A percentile compares a stretch with the other conserved stretches of the same genome.
Conservation (phyloP, 192 early-diverging fungal genomes). For the Coemansia sp. region DNA sequence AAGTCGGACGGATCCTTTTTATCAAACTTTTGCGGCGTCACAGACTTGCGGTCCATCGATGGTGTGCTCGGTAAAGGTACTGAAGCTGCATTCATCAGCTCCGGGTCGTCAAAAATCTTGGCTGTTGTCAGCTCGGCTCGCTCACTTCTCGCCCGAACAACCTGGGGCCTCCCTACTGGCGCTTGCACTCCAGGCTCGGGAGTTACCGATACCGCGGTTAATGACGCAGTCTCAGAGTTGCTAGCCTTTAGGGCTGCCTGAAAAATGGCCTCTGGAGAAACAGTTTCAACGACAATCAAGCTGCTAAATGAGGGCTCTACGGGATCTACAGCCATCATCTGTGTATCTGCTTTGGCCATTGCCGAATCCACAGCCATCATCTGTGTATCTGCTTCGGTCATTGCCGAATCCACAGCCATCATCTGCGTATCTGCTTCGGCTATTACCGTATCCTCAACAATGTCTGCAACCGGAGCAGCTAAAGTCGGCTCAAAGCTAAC, state of each 20-base stretch:
- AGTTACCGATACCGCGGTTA: neutral
- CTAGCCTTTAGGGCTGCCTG: neutral
- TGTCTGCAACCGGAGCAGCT: neutral
- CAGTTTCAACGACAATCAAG: slow-evolving; percentile 5
- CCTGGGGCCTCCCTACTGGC: neutral
- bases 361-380: neutral
- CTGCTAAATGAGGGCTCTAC: neutral
- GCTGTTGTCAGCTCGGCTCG: slow-evolving; percentile 37
- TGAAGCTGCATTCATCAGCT: slow-evolving; percentile 44
- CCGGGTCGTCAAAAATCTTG: slow-evolving; percentile 43
- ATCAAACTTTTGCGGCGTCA: slow-evolving; percentile 11
- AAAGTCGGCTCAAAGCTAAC: slow-evolving; percentile 4
- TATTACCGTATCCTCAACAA: neutral
- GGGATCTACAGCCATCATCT: neutral
- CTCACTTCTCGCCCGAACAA: neutral
- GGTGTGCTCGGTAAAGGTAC: slow-evolving; percentile 49
- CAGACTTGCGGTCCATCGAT: slow-evolving; percentile 13
- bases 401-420: neutral
- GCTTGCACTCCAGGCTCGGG: neutral
- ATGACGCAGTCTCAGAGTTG: neutral
- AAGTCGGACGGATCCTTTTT: slow-evolving; percentile 4
- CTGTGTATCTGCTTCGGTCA: neutral
- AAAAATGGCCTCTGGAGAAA: slow-evolving; percentile 8
- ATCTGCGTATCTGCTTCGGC: neutral
- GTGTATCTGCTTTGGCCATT: neutral